Percentiles rank a stretch among this genome's conserved stretches.
These are phyloP conservation scores for Acorus gramineus DNA, from an alignment of 106 monocot species.

Conservation along the genomic window DNA sequence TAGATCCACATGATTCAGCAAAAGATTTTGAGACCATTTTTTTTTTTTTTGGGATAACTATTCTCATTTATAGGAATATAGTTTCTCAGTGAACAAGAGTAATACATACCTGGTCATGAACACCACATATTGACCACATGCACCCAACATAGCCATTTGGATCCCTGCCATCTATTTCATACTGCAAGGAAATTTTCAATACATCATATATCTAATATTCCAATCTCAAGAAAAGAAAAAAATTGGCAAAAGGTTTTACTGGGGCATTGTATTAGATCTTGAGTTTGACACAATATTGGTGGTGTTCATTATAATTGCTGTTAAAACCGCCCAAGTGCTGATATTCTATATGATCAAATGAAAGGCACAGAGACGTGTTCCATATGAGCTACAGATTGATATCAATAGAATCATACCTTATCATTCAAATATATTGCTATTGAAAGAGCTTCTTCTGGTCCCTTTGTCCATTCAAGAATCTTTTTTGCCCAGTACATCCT, in stretches of 20 bases:
- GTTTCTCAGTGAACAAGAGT: background rate
- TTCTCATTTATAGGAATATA: too few species aligned
- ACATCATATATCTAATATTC: too few species aligned
- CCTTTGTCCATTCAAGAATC: conserved; percentile 93
- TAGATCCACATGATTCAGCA: too few species aligned
- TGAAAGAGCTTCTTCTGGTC: conserved; percentile 95
- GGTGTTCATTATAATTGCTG: too few species aligned
- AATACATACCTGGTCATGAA: conserved; percentile 83
- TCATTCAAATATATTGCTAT: conserved; percentile 85
- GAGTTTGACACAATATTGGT: too few species aligned
- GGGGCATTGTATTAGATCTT: too few species aligned
- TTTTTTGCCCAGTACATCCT: conserved; percentile 99
- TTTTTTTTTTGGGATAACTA: too few species aligned
- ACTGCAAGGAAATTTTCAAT: conserved; percentile 37
- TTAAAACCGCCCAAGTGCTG: too few species aligned
- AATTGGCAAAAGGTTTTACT: background rate
- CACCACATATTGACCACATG: conserved; percentile 98
- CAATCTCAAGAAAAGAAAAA: background rate
- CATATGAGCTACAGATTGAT: too few species aligned
- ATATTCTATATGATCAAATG: too few species aligned
- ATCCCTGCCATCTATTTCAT: conserved; percentile 95
- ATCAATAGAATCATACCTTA: conserved; percentile 41
- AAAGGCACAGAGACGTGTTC: too few species aligned
- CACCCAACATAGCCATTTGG: conserved; percentile 94
- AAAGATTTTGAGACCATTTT: too few species aligned